Conservation (phyloP, 306 rosid genomes). For the Lithocarpus polystachyus region DNA sequence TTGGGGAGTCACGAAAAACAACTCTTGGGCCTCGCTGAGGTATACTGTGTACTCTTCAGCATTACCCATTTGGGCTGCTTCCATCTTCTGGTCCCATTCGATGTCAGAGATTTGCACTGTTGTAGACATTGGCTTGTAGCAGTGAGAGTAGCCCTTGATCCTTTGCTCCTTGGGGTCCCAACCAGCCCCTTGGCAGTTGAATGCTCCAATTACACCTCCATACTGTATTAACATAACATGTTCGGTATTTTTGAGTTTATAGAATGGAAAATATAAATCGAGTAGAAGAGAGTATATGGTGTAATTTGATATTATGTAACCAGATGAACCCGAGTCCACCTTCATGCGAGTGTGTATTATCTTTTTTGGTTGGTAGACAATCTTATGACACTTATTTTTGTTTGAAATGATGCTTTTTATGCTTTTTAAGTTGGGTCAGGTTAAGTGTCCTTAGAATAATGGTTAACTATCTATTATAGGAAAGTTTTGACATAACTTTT, state of each 20-base stretch:
- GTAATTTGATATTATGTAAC: not conserved
- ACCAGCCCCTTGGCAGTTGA: slow-evolving; percentile 90
- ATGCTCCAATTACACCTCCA: slow-evolving; percentile 87
- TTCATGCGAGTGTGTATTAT: too few relatives aligned
- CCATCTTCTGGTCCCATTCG: slow-evolving; percentile 75
- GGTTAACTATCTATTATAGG: fast-evolving
- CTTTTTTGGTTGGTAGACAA: too few relatives aligned
- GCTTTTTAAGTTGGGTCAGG: too few relatives aligned
- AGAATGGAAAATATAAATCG: not conserved
- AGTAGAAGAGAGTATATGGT: not conserved
- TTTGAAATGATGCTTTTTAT: too few relatives aligned
- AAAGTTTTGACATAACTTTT: too few relatives aligned
- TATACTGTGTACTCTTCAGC: slow-evolving; percentile 61
- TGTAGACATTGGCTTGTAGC: slow-evolving; percentile 50
- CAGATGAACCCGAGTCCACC: too few relatives aligned
- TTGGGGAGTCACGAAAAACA: slow-evolving; percentile 34
- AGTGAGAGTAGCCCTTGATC: slow-evolving; percentile 53
- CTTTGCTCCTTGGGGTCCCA: slow-evolving; percentile 63
- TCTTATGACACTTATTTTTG: too few relatives aligned
- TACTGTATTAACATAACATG: slow-evolving; percentile 31
- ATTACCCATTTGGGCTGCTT: slow-evolving; percentile 49
- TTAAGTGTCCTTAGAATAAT: fast-evolving
- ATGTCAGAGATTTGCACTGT: slow-evolving; percentile 53
- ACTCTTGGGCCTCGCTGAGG: slow-evolving; percentile 41
- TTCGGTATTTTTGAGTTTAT: not conserved